These are phyloP conservation scores for Aspergillus terreus DNA, from an alignment of 2,329 filamentous ascomycete genomes.

Conservation along the genomic window DNA sequence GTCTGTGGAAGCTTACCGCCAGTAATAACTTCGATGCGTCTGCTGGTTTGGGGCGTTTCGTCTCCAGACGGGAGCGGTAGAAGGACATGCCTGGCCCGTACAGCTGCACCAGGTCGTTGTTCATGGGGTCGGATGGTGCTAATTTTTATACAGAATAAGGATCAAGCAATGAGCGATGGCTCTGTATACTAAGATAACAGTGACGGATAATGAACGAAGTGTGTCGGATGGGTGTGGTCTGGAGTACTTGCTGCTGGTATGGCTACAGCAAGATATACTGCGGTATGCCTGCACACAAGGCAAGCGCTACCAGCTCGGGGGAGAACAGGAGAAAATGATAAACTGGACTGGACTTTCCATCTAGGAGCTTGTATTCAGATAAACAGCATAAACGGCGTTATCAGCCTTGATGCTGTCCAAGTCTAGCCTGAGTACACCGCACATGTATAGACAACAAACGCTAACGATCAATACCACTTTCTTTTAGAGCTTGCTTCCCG, in stretches of 20 bases:
- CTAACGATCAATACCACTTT: conserved; percentile 3
- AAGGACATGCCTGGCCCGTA: conserved; percentile 21
- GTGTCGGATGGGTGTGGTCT: background rate
- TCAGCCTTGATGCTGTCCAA: background rate
- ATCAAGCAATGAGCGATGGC: conserved; percentile 8
- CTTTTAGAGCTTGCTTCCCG: conserved; percentile 37
- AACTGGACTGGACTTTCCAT: too few species aligned
- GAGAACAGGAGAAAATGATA: too few species aligned
- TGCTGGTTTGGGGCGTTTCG: background rate
- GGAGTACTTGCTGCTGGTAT: background rate
- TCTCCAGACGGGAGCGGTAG: conserved; percentile 12
- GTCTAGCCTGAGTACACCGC: background rate
- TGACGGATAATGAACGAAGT: conserved; percentile 12
- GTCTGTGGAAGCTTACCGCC: background rate
- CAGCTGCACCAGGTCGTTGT: conserved; percentile 9
- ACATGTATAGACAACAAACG: background rate
- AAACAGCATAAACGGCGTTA: background rate
- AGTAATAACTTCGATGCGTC: conserved; percentile 13
- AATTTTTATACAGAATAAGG: conserved; percentile 1
- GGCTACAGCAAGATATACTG: background rate
- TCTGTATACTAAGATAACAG: conserved; percentile 11
- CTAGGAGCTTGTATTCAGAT: too few species aligned
- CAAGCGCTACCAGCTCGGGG: background rate
- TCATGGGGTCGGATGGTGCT: conserved; percentile 11
- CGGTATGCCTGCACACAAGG: background rate